Conservation (phyloP, 306 rosid species). For the Oemleria cerasiformis region DNA sequence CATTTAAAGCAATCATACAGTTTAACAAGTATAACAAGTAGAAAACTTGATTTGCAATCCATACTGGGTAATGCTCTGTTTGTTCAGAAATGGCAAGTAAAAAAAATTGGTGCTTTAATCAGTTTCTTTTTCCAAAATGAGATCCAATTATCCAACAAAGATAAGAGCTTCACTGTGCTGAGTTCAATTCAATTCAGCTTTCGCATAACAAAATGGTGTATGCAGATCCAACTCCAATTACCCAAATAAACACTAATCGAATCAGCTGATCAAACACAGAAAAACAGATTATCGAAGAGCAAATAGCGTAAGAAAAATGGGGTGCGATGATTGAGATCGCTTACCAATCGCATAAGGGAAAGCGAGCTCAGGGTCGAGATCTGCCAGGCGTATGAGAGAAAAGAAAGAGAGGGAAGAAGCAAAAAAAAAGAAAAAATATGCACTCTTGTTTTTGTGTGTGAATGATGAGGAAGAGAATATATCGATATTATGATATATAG, state of each 20-base stretch:
- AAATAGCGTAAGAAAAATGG: neutral
- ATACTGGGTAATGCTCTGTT: neutral
- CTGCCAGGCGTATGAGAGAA: constrained; percentile 17
- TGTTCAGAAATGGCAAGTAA: neutral
- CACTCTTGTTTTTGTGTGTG: neutral
- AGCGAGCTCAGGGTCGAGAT: constrained; percentile 39
- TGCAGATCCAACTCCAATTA: constrained; percentile 10
- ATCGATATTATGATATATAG: neutral
- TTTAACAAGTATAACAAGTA: neutral
- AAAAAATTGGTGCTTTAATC: neutral
- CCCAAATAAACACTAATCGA: too few species aligned
- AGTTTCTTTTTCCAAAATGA: neutral
- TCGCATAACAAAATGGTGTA: neutral
- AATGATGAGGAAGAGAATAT: constrained; percentile 3
- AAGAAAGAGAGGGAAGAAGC: neutral
- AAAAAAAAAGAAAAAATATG: neutral
- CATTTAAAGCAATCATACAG: constrained; percentile 21
- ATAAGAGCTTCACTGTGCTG: neutral
- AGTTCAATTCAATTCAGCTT: neutral
- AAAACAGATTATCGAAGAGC: neutral
- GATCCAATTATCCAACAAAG: constrained; percentile 5
- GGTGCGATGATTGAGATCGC: constrained; percentile 15
- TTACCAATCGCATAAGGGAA: constrained; percentile 47
- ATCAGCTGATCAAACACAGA: constrained; percentile 2
- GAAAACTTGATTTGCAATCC: neutral